These are phyloP conservation scores for Luffa aegyptiaca DNA, from an alignment of 306 rosid genomes.

Conservation along the genomic window DNA sequence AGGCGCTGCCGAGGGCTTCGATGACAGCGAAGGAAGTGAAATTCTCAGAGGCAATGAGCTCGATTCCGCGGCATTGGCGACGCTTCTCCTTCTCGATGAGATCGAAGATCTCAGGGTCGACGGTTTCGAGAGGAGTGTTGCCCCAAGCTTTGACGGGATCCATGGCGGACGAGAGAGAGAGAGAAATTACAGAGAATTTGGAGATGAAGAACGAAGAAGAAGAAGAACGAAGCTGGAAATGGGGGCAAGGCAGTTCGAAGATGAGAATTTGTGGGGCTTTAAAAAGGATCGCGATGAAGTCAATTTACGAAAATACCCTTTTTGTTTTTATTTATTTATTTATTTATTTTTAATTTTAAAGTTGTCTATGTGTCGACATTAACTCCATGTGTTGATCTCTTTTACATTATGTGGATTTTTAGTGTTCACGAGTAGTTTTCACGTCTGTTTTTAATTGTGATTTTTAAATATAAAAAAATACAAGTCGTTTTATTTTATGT, in stretches of 20 bases:
- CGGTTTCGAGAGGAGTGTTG: slow-evolving; percentile 40
- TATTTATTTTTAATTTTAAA: too few species aligned
- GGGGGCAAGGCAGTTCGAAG: neutral
- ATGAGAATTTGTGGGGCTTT: neutral
- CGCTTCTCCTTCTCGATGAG: slow-evolving; percentile 85
- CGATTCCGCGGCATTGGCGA: slow-evolving; percentile 89
- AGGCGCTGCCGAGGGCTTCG: slow-evolving; percentile 79
- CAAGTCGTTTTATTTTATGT: too few species aligned
- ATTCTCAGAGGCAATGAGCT: slow-evolving; percentile 85
- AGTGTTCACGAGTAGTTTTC: neutral
- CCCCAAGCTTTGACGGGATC: slow-evolving; percentile 75
- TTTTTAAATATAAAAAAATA: too few species aligned
- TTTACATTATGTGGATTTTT: neutral
- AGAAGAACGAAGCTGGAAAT: neutral
- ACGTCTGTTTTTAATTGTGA: neutral
- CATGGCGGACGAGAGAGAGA: slow-evolving; percentile 21
- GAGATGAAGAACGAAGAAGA: neutral
- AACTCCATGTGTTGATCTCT: neutral
- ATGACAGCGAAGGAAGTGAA: slow-evolving; percentile 95
- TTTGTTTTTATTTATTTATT: neutral
- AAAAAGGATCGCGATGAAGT: neutral
- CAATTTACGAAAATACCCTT: slow-evolving; percentile 6
- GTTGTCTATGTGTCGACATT: neutral
- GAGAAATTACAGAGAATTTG: neutral
- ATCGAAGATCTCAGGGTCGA: slow-evolving; percentile 79